Base-by-base conservation (phyloP, 257 asterid species). In the Capsicum pubescens region DNA sequence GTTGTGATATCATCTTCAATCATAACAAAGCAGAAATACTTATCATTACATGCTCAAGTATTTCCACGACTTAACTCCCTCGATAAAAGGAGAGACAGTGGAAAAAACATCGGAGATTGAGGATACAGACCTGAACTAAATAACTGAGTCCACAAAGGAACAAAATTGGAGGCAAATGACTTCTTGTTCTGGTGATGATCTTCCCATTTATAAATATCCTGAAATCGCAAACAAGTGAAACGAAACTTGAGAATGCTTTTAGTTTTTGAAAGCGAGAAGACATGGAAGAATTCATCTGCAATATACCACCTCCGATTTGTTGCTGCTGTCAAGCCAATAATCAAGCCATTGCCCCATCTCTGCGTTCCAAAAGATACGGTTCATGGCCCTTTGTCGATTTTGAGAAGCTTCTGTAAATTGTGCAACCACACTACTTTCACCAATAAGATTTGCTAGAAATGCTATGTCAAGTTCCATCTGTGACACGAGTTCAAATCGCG, bases 391-490 rank as follows among this genome's bases (percentile, higher is more conserved):
- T 78, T 91, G 87, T 83, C 98, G 86, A 58, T 90, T 89, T 87
- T 83, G 69, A 50, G 97, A 89, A 84, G 93, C 95, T 84, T 91
- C 86, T 35, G 21, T 84, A 86, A 90, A 94, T 10, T 56, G 79
- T 19, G 78, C 76, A 36, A 86, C 90, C 26, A 89, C 86, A 32
- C 11, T 48, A 44, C 19, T 80, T 26, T 94, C 97, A 81, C 94
- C 95, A 42, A 84, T 80, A 84, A 83, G 84, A 79, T 86, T 87
- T 79, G 97, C 95, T 87, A 96, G 70, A 55, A 82, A 87, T 78
- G 88, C 83, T 81, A 96, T 89, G 85, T 96, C 98, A 55, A 93
- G 90, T 87, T 96, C 99, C 99, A 94, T 94, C 99, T 95, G 90
- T 9, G 42, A 56, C 70, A 79, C 48, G 44, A 64, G 82, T 36